Evolutionary conservation across 306 rosid species (phyloP), one percentile per base, ranked within the genome.

Genomic region (Malus domestica): DNA sequence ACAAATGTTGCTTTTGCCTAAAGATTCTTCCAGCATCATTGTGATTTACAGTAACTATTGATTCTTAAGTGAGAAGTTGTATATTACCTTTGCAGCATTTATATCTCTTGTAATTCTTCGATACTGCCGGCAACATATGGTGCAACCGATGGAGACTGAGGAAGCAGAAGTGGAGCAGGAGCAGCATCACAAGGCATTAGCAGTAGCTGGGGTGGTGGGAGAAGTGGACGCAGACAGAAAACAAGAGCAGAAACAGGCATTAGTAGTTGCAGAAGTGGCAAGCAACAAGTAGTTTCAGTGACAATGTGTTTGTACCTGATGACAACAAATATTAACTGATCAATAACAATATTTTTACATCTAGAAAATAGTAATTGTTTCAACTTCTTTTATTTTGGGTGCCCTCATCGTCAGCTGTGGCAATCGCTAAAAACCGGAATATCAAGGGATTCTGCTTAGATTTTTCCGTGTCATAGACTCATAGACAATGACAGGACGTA

Each of bases 71-170:
- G 18, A 40, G 30, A n/a, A 55, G 20, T 14, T 8, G 3, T 33
- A 6, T 22, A 2, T 69, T 71, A 32, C 64, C 18, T 71, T 64
- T 81, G 84, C 98, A 94, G 96, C 89, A 71, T 95, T 95, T 78
- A 83, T 90, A 75, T 76, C 80, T 83, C 81, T 95, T 22, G 99
- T 95, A 44, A 75, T 89, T 71, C 76, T 90, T 60, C 86, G 88
- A 76, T 83, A 83, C 57, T 78, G 82, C 80, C 89, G 86, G 71
- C 91, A 89, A 73, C 87, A 81, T 67, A 75, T 86, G 32, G 77
- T 70, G 74, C 85, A 85, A 20, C 74, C 79, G 49, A 4, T 76
- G 57, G 87, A 82, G 45, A 88, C 79, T 30, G 86, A 54, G 63
- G 89, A 84, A 79, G 79, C 70, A 78, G 85, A 81, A 44, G 81